A percentile compares a stretch with the other conserved stretches of the same genome.
These are phyloP conservation scores for Diaporthe citriasiana DNA, from an alignment of 2,329 filamentous ascomycete species.

Conservation along the genomic window DNA sequence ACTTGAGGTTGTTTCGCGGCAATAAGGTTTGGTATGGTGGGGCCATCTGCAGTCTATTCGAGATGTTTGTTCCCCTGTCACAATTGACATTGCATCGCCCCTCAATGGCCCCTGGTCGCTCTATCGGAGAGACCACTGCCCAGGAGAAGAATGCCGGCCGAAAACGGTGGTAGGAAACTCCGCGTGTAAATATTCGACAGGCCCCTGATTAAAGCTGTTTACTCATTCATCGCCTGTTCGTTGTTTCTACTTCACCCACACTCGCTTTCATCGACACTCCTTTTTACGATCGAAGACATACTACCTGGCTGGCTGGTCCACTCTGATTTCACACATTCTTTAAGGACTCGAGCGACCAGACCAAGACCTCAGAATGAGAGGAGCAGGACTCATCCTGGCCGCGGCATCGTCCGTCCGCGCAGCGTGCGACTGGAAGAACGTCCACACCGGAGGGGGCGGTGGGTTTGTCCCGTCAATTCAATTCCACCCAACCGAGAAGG, in stretches of 20 bases:
- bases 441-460: conserved; percentile 67
- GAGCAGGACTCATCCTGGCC: conserved; percentile 37
- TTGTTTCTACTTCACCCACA: neutral
- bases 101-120: neutral
- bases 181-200: conserved; percentile 9
- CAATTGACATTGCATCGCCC: neutral
- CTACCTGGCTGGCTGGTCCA: conserved; percentile 31
- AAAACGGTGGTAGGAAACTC: neutral
- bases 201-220: neutral
- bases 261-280: neutral
- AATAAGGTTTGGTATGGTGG: conserved; percentile 23
- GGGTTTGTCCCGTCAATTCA: conserved; percentile 70
- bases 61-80: neutral
- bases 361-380: conserved; percentile 5
- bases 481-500: conserved; percentile 66
- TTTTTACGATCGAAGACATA: neutral
- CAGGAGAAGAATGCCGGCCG: neutral
- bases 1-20: neutral
- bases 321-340: neutral
- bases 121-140: neutral
- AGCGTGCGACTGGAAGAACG: conserved; percentile 50
- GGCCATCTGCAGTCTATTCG: neutral
- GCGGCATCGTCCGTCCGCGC: conserved; percentile 46
- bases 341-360: neutral
- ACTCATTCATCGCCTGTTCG: neutral